Conservation (phyloP, 2,329 filamentous ascomycete species). For the Zymoseptoria pseudotritici region DNA sequence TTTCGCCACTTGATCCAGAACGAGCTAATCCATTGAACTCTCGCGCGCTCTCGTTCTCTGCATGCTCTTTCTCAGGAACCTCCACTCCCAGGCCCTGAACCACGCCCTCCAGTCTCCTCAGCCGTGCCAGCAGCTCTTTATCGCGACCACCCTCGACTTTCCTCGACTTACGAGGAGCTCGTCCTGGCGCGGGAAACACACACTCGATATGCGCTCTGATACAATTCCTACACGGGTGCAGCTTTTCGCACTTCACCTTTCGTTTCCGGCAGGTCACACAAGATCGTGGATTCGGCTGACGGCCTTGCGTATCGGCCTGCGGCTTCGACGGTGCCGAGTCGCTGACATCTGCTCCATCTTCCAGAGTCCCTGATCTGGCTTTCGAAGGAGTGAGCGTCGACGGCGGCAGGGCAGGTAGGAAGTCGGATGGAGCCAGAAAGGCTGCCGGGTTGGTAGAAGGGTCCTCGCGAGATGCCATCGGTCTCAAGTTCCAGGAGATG, state of each 20-base stretch:
- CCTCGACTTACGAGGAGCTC: constrained; percentile 60
- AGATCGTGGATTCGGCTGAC: constrained; percentile 33
- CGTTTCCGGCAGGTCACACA: constrained; percentile 50
- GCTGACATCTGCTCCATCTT: background rate
- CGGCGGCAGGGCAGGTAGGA: constrained; percentile 17
- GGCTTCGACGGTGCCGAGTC: constrained; percentile 7
- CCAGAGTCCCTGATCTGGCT: constrained; percentile 3
- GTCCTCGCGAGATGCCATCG: background rate
- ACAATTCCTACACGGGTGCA: constrained; percentile 69
- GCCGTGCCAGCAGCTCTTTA: constrained; percentile 63
- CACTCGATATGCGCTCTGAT: constrained; percentile 63
- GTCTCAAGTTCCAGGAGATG: background rate
- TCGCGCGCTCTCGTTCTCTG: background rate
- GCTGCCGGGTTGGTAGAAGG: background rate
- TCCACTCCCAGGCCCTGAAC: constrained; percentile 54
- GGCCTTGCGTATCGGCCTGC: constrained; percentile 26
- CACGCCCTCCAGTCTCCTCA: constrained; percentile 67
- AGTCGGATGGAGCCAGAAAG: constrained; percentile 18
- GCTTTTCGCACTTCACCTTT: constrained; percentile 73
- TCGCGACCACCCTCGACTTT: constrained; percentile 52
- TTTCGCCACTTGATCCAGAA: background rate
- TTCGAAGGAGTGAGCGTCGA: constrained; percentile 14
- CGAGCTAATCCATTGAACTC: background rate
- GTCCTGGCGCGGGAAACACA: constrained; percentile 65
- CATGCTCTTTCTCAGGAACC: constrained; percentile 18